Base-by-base conservation (phyloP, 129 eudicot genomes). In the Saposhnikovia divaricata region DNA sequence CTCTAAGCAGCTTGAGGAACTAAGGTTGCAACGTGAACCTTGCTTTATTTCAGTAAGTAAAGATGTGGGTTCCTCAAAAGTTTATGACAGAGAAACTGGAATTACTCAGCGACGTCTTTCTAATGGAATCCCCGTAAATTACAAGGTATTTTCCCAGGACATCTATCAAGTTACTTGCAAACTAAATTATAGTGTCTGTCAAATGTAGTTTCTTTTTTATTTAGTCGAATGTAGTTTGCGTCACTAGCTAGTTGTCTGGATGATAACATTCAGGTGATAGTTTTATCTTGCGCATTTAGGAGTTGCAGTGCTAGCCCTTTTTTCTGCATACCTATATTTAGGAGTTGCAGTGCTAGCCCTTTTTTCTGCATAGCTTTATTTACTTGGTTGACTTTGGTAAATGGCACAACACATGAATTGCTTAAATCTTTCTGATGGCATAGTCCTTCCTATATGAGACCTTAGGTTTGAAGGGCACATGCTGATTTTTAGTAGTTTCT, bases 61-160 rank as follows among this genome's bases (percentile, higher is more conserved):
- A 80, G 85, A 87, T 74, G 77, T 55, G 28, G 82, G 47, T 82
- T 74, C 78, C 75, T 76, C 85, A 69, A 92, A 88, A 83, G 70
- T 89, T 59, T 91, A 84, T 85, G 97, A 96, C 78, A 84, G 86
- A 78, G 99, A 92, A 81, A 92, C 98, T n/a, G 98, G 99, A 77
- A 92, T 96, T 57, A 86, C 90, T 5, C 96, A 87, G 83, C 83
- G 90, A 39, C 91, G 98, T 78, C 98, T 92, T 81, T 96, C 99
- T 63, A 96, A 92, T 83, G 97, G 97, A 75, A 90, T 96, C 82
- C 89, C 99, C 78, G 89, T 96, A 42, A 96, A 96, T 86, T 96
- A 96, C 90, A 96, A 84, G 97, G 98, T 95, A 86, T 80, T 8
- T 43, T n/a, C 38, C 7, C 44, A 23, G 14, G 27, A n/a, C 37